Base-by-base conservation (phyloP, 805 yeast species). In the Metschnikowia corniflorae region DNA sequence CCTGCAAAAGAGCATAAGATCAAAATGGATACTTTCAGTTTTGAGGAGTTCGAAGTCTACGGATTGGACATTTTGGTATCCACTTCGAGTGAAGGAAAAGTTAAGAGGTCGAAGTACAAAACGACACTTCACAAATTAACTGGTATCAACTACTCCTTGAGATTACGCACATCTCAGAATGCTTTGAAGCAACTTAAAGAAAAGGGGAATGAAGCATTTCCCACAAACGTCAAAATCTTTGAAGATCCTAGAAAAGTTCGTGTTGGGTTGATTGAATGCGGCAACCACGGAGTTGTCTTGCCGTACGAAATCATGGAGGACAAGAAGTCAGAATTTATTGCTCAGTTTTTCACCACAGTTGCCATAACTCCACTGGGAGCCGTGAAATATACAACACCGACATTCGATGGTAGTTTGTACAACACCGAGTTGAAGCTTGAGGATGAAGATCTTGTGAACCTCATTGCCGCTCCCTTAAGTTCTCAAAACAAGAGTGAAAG, bases 11-110 rank as follows among this genome's bases (percentile, higher is more conserved):
- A 69, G 49, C 86, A 82, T 68, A 76, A 72, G 60, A 58, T 61
- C 47, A 80, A 73, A 55, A 76, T 82, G 58, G 83, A 78, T 42
- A 65, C 85, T 34, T 63, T 67, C 59, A 76, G 73, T 55, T 82
- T 84, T 48, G 86, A 77, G 60, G 84, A 77, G 55, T 79, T 79
- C 56, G 87, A 83, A 57, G 91, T 84, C 23, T 83, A 76, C 57
- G 91, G 91, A 34, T 66, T 83, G 50, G 91, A 83, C 56, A 73
- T 83, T 43, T 69, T 84, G 43, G 68, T 83, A 45, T 73, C 85
- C 16, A 72, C 83, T 27, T 75, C 82, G 6, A 60, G 59, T 33
- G 82, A 76, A 32, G 87, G 91, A 45, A 80, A 80, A 67, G 82
- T 80, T 42, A 72, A 75, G 57, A 58, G 63, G 39, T 68, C 79